Conservation (phyloP, 352 stramenopile species). For the Globisporangium ultimum region DNA sequence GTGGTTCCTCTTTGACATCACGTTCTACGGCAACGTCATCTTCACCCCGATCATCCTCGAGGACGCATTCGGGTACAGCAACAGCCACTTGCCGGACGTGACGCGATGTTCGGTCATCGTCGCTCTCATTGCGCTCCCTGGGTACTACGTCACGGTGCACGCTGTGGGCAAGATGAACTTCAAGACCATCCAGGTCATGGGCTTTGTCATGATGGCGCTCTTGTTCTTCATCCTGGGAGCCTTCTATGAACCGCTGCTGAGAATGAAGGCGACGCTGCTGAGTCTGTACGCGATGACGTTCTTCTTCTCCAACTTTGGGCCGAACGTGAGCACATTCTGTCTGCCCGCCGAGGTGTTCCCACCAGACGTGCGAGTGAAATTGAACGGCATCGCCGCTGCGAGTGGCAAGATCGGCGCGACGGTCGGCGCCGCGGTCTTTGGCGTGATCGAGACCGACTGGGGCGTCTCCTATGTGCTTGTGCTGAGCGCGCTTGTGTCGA, state of each 20-base stretch:
- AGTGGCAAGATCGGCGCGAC: constrained; percentile 73
- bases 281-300: constrained; percentile 78
- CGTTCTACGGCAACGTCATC: constrained; percentile 89
- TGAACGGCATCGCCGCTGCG: constrained; percentile 78
- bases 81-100: constrained; percentile 51
- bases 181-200: constrained; percentile 77
- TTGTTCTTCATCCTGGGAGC: constrained; percentile 59
- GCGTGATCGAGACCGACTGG: constrained; percentile 52
- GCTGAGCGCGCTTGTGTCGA: constrained; percentile 52
- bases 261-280: constrained; percentile 41
- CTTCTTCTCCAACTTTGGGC: constrained; percentile 89
- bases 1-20: constrained; percentile 93
- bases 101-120: constrained; percentile 67
- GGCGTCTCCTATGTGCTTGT: constrained; percentile 59
- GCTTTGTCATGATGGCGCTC: constrained; percentile 66
- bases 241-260: constrained; percentile 49
- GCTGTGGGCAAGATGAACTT: constrained; percentile 68
- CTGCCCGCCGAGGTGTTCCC: constrained; percentile 79
- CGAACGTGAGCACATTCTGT: constrained; percentile 86
- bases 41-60: constrained; percentile 84
- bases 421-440: constrained; percentile 56
- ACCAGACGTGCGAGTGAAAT: constrained; percentile 64
- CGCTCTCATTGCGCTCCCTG: constrained; percentile 63
- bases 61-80: constrained; percentile 60
- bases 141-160: constrained; percentile 64